phyloP scores from a whole-genome alignment of 1,139 yeast species.

The Insectozyma bohioensis region DNA sequence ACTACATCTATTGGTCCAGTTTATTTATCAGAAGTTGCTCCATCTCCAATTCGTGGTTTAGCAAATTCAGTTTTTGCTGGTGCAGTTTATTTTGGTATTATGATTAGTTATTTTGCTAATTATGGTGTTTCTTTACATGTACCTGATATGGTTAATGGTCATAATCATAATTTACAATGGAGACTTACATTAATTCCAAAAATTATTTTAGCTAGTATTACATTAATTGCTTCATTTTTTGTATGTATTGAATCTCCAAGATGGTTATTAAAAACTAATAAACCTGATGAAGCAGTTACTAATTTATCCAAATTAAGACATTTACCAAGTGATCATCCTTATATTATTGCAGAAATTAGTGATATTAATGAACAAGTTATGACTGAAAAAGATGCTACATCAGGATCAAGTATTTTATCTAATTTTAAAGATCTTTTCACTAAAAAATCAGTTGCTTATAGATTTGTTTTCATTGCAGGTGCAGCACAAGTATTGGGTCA shows the following conservation, averaged over 20 bases:
- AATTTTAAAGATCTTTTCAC: conserved; percentile 33
- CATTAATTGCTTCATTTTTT: conserved; percentile 35
- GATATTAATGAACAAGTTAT: conserved; percentile 49
- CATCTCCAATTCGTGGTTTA: conserved; percentile 52
- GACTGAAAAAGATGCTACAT: conserved; percentile 35
- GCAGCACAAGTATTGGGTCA: conserved; percentile 55
- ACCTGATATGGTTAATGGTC: conserved; percentile 13
- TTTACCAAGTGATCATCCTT: conserved; percentile 51
- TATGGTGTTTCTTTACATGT: conserved; percentile 42
- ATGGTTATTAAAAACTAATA: conserved; percentile 42
- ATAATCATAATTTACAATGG: conserved; percentile 34
- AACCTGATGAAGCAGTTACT: conserved; percentile 33
- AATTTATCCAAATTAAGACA: conserved; percentile 47
- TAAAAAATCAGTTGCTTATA: conserved; percentile 39
- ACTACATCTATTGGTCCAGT: conserved; percentile 59
- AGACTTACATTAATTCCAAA: conserved; percentile 37
- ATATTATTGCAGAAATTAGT: conserved; percentile 51
- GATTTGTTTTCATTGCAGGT: conserved; percentile 44
- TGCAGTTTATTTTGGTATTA: conserved; percentile 54
- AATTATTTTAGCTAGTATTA: conserved; percentile 42
- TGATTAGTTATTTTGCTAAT: conserved; percentile 51
- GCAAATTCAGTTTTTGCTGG: conserved; percentile 53
- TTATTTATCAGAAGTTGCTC: conserved; percentile 49
- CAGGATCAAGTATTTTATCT: conserved; percentile 23
- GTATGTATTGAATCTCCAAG: conserved; percentile 46